Conservation (phyloP, 148 eudicot genomes). For the Beta vulgaris region DNA sequence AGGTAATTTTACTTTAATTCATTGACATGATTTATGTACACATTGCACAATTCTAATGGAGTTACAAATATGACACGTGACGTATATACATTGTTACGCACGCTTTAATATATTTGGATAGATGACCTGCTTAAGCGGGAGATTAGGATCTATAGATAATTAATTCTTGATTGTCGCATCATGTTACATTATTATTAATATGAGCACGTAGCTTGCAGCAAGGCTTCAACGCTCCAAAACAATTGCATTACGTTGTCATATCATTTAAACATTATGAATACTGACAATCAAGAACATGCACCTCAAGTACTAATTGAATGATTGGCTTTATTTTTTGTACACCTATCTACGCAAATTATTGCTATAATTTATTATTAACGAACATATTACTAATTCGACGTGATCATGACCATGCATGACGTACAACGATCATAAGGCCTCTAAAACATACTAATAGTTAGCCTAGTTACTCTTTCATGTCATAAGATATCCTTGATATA, state of each 20-base stretch:
- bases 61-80: too few relatives aligned
- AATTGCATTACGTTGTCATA: neutral
- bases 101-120: too few relatives aligned
- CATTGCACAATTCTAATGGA: too few relatives aligned
- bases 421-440: conserved; percentile 3
- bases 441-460: too few relatives aligned
- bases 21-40: too few relatives aligned
- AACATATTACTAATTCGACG: conserved; percentile 6
- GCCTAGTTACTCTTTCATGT: neutral
- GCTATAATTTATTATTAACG: neutral
- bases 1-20: too few relatives aligned
- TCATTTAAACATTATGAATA: neutral
- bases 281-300: conserved; percentile 23
- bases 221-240: conserved; percentile 3
- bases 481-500: neutral
- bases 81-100: too few relatives aligned
- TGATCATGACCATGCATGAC: conserved; percentile 32
- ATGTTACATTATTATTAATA: neutral
- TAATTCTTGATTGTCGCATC: neutral
- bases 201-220: conserved; percentile 1
- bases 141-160: neutral
- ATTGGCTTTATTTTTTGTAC: neutral
- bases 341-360: neutral
- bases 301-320: conserved; percentile 21
- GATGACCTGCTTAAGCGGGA: neutral